Conservation (phyloP, 108 stramenopile species). For the Cyclotella atomus region DNA sequence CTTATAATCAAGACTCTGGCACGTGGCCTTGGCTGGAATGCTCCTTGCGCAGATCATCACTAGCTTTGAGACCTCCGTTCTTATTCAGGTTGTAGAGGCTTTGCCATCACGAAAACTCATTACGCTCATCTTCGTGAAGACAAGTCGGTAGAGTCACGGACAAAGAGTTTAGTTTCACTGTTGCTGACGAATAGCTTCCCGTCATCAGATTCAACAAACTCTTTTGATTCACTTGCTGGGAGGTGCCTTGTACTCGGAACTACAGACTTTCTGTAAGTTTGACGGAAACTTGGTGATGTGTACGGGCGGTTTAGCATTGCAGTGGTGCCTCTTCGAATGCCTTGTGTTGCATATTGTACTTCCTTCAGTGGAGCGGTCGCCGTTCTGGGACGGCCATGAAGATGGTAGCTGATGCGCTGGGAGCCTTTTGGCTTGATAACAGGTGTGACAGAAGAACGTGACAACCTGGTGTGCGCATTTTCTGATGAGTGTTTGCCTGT, state of each 20-base stretch:
- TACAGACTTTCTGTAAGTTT: neutral
- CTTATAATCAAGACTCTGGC: neutral
- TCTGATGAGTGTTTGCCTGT: neutral
- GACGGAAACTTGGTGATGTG: neutral
- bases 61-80: too few species aligned
- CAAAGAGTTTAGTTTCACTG: neutral
- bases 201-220: neutral
- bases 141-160: neutral
- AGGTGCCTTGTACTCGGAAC: neutral
- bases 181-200: constrained; percentile 8
- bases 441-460: neutral
- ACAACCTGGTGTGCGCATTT: neutral
- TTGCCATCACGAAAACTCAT: neutral
- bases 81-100: too few species aligned
- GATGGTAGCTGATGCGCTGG: neutral
- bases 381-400: neutral
- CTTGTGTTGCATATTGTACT: neutral
- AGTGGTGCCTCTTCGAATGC: neutral
- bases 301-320: neutral
- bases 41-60: too few species aligned
- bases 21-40: neutral
- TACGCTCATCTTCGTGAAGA: neutral
- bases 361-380: neutral
- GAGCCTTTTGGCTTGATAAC: neutral
- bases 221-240: constrained; percentile 1